These are phyloP conservation scores for Salix suchowensis DNA, from an alignment of 345 rosid species.

Conservation along the genomic window DNA sequence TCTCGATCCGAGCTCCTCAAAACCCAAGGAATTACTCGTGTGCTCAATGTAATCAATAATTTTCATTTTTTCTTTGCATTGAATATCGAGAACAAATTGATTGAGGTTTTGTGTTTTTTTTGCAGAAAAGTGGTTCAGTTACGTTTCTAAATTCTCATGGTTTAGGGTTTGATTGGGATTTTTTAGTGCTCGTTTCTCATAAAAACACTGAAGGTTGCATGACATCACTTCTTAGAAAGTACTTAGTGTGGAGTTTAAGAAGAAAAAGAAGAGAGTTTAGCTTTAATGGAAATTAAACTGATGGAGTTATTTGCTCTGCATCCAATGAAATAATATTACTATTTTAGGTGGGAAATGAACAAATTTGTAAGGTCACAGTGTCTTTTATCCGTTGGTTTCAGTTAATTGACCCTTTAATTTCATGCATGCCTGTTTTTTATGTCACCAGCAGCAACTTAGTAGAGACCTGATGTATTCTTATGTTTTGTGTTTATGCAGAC, in stretches of 20 bases:
- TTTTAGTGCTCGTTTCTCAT: background rate
- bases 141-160: background rate
- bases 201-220: background rate
- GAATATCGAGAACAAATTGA: background rate
- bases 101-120: background rate
- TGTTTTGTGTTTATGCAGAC: conserved; percentile 52
- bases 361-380: too few species aligned
- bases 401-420: background rate
- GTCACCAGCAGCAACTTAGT: background rate
- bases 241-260: too few species aligned
- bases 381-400: too few species aligned
- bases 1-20: conserved; percentile 94
- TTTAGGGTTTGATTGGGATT: background rate
- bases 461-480: conserved; percentile 7
- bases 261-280: too few species aligned
- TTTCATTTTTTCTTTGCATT: too few species aligned
- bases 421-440: background rate
- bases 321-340: background rate
- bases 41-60: conserved; percentile 59
- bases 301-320: background rate
- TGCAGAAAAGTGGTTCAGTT: too few species aligned
- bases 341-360: too few species aligned
- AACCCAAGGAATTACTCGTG: conserved; percentile 75
- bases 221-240: too few species aligned
- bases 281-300: background rate